Base-by-base conservation (phyloP, 805 yeast species). In the Maudiozyma barnettii region DNA sequence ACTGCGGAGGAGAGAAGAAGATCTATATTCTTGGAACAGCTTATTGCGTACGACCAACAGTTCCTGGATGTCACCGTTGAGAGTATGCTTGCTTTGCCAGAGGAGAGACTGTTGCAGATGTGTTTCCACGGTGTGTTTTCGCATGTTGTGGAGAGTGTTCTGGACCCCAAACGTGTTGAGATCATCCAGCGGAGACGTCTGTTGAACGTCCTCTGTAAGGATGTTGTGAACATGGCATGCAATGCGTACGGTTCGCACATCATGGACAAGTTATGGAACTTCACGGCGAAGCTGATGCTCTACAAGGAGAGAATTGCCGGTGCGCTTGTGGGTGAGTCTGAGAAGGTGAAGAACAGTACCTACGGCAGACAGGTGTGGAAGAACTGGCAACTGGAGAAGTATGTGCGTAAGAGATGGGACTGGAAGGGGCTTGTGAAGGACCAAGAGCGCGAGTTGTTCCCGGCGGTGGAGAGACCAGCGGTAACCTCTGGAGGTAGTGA, bases 281-380 rank as follows among this genome's bases (percentile, higher is more conserved):
- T 88, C 61, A 81, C 95, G 0, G 72, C 79, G 30, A 79, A 81
- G 48, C 72, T 90, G 60, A 87, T 87, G 49, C 78, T 83, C 72
- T 87, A 83, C 64, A 84, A 95, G 56, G 98, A 91, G 61, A 75
- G 91, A 54, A 76, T 91, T 50, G 96, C 95, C 0, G 74, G 75
- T 21, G 82, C 81, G 49, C 68, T 91, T 50, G 58, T 70, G 23
- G 73, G 70, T 16, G 75, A 81, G 39, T 75, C 81, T 37, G 82
- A 78, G 36, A 72, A 74, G 51, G 84, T 93, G 40, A 89, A 93
- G 68, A 87, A 82, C 51, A 85, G 95, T 60, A 76, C 72, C 12
- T 93, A 91, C 59, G 99, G 99, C 33, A 78, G 82, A 60, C 75
- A 80, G 56, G 98, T 93, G 1, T 93, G 97, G 98, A 86, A 83